Conservation (phyloP, 73 alveolate species). For the Paramecium pentaurelia region DNA sequence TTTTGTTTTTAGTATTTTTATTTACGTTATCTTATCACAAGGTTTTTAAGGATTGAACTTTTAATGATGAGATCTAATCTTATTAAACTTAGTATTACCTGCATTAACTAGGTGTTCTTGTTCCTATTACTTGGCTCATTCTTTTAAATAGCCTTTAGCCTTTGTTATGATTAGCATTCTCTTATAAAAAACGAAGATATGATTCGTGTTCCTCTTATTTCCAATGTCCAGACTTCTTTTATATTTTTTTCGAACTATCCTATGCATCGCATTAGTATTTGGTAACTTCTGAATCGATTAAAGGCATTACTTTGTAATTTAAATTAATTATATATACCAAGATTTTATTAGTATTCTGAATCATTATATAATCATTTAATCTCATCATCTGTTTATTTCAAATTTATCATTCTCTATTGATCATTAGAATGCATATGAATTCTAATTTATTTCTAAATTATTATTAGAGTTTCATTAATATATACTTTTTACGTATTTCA, state of each 20-base stretch:
- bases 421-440: background rate
- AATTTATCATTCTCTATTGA: background rate
- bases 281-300: background rate
- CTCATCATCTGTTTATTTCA: background rate
- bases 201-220: background rate
- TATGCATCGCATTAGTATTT: background rate
- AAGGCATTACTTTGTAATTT: background rate
- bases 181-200: background rate
- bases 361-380: background rate
- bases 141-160: background rate
- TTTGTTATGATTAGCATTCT: background rate
- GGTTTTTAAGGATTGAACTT: background rate
- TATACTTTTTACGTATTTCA: no score
- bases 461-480: no score
- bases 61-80: constrained; percentile 5
- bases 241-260: background rate
- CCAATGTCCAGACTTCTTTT: background rate
- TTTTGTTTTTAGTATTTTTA: background rate
- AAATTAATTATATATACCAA: background rate
- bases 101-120: constrained; percentile 50
- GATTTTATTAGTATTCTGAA: background rate
- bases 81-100: background rate
- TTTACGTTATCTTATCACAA: background rate
- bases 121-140: constrained; percentile 19
- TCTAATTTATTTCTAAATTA: background rate